A percentile compares a stretch with the other conserved stretches of the same genome.
Conservation (phyloP, 257 asterid genomes). For the Lantana camara region DNA sequence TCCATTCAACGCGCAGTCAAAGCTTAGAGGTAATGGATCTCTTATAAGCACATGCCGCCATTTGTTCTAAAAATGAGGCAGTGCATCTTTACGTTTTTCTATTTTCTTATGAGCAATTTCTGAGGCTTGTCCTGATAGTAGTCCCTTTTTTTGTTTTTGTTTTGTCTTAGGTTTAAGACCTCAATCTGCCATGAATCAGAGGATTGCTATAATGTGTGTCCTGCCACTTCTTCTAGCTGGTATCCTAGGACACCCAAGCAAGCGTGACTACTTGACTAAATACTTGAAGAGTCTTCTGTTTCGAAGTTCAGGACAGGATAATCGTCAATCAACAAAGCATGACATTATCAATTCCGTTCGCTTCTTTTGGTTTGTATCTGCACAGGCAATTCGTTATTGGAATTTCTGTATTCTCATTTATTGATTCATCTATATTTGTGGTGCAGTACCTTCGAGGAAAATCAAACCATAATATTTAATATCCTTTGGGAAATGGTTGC, state of each 20-base stretch:
- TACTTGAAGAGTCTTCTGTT: slow-evolving; percentile 75
- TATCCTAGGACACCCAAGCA: slow-evolving; percentile 79
- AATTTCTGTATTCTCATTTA: slow-evolving; percentile 13
- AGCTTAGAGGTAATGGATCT: slow-evolving; percentile 54
- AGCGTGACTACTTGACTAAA: slow-evolving; percentile 61
- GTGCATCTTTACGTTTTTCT: slow-evolving; percentile 2
- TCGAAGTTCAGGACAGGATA: slow-evolving; percentile 60
- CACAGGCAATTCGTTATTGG: slow-evolving; percentile 20
- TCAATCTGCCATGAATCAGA: slow-evolving; percentile 59
- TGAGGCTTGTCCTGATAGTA: slow-evolving; percentile 9
- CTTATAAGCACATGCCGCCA: slow-evolving; percentile 9
- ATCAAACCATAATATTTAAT: slow-evolving; percentile 74
- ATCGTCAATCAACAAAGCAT: slow-evolving; percentile 58
- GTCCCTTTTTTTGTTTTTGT: slow-evolving; percentile 18
- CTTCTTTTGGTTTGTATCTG: slow-evolving; percentile 74
- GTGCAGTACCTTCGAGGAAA: slow-evolving; percentile 86
- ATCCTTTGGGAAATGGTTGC: slow-evolving; percentile 98
- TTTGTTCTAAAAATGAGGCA: slow-evolving; percentile 18
- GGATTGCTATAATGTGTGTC: slow-evolving; percentile 78
- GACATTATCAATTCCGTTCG: slow-evolving; percentile 84
- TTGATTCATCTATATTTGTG: slow-evolving; percentile 22
- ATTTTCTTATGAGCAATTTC: slow-evolving; percentile 6
- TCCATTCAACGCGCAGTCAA: slow-evolving; percentile 57
- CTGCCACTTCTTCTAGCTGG: slow-evolving; percentile 98
- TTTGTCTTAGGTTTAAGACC: slow-evolving; percentile 94